Base-by-base conservation (phyloP, 768 basidiomycete genomes). In the Russula abietina region DNA sequence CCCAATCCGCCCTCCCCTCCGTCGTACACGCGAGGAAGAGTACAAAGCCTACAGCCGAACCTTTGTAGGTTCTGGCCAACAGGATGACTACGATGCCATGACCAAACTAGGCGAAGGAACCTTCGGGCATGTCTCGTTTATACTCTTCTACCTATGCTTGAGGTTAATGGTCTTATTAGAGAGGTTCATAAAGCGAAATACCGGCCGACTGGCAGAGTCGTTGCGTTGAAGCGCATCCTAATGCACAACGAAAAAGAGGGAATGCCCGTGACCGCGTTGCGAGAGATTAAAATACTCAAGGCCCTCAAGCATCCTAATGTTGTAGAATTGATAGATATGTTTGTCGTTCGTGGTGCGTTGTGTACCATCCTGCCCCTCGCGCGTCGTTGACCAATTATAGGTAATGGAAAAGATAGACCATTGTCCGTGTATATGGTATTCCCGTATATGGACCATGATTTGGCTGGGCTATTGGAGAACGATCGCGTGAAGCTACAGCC, bases 391-490 rank as follows among this genome's bases (percentile, higher is more conserved):
- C 52, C 57, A 57, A 28, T 45, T 22, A 49, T 65, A 87, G 86
- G 87, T 71, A 87, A 79, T 62, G 82, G 80, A 12, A 84, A 83
- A 65, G 85, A 87, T 51, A 71, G 73, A 14, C 85, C 88, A 28
- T 76, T 92, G 58, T 91, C 91, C 4, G 91, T 98, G 16, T 97
- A 91, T 75, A 97, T 98, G 93, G 96, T 98, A 46, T 99, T 98
- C 70, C 97, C 97, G 0, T 99, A 98, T 75, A 98, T 98, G 97
- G 97, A 98, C 70, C 96, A 99, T 70, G 97, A 99, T 75, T 83
- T 99, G 12, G 93, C 96, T 2, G 97, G 97, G 3, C 74, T 98
- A 43, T 76, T 99, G 63, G 92, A 95, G 74, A 98, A 98, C 71
- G 88, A 91, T 63, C 83, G 89, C 30, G 94, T 94, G 62, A 87